A percentile compares a stretch with the other conserved stretches of the same genome.
phyloP scores from a whole-genome alignment of 1,139 yeast species.

The Lodderomyces jiufengensis region DNA sequence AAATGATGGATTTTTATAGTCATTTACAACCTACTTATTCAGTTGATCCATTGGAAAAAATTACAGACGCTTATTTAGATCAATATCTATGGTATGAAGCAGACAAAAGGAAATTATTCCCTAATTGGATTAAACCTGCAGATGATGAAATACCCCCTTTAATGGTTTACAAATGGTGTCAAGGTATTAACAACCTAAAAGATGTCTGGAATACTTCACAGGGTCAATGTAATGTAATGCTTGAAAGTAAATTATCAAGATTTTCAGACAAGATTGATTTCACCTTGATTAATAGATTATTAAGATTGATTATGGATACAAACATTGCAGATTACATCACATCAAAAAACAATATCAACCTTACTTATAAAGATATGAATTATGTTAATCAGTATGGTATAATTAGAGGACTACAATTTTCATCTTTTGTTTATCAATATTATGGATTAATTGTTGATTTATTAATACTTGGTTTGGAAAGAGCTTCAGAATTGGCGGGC shows the following conservation, averaged over 20 bases:
- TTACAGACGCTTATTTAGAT: conserved; percentile 93
- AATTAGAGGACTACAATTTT: conserved; percentile 82
- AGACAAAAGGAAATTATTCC: conserved; percentile 81
- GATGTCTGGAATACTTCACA: conserved; percentile 74
- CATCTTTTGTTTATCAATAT: conserved; percentile 85
- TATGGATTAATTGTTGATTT: conserved; percentile 86
- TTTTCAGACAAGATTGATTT: conserved; percentile 84
- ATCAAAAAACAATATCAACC: conserved; percentile 78
- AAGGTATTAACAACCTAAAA: conserved; percentile 79
- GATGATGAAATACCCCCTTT: conserved; percentile 93
- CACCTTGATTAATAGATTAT: conserved; percentile 75
- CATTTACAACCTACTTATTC: conserved; percentile 82
- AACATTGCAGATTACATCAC: conserved; percentile 94
- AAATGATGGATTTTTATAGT: conserved; percentile 90
- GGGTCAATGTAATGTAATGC: conserved; percentile 81
- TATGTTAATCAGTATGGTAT: conserved; percentile 88
- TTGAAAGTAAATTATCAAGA: conserved; percentile 69
- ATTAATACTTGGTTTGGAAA: conserved; percentile 74
- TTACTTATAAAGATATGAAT: conserved; percentile 92
- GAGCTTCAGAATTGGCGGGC: conserved; percentile 89
- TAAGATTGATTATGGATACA: conserved; percentile 81
- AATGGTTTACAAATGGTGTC: conserved; percentile 91
- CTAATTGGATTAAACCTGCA: conserved; percentile 94
- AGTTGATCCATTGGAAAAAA: conserved; percentile 88
- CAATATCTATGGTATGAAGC: conserved; percentile 97